phyloP scores from a whole-genome alignment of 2,329 filamentous ascomycete genomes.

The Canariomyces notabilis region DNA sequence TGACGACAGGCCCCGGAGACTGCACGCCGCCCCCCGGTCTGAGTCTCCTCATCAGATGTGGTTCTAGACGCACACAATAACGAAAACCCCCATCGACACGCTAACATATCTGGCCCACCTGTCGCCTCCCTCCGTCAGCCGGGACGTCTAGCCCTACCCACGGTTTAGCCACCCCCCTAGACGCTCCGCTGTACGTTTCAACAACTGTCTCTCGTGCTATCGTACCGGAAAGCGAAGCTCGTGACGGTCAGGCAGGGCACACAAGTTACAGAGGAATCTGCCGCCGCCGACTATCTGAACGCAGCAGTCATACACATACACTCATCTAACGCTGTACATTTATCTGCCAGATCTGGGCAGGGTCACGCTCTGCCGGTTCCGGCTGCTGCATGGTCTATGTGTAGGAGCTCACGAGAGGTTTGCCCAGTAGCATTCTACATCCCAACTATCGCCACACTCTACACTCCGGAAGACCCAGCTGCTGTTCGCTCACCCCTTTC shows the following conservation, averaged over 20 bases:
- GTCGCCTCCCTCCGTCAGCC: neutral
- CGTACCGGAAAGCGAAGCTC: too few relatives aligned
- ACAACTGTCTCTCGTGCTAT: too few relatives aligned
- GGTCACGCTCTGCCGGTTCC: too few relatives aligned
- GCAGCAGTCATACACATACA: too few relatives aligned
- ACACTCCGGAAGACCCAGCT: neutral
- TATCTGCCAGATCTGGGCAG: too few relatives aligned
- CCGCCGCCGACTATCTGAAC: too few relatives aligned
- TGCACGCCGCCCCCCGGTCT: neutral
- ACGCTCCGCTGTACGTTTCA: too few relatives aligned
- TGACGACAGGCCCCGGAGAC: neutral
- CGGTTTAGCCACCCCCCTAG: conserved; percentile 15
- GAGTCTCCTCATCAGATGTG: neutral
- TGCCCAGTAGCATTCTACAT: neutral
- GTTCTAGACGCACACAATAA: conserved; percentile 7
- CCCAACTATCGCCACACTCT: neutral
- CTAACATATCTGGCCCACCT: too few relatives aligned
- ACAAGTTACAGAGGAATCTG: too few relatives aligned
- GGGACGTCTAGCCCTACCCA: conserved; percentile 3
- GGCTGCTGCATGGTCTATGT: neutral
- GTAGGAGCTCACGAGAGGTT: neutral
- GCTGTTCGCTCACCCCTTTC: neutral
- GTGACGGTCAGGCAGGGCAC: too few relatives aligned
- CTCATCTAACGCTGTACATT: too few relatives aligned
- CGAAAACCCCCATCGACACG: too few relatives aligned